A percentile compares a stretch with the other conserved stretches of the same genome.
These are phyloP conservation scores for Pigoraptor vietnamica DNA, from an alignment of 78 protist genomes.

Conservation along the genomic window DNA sequence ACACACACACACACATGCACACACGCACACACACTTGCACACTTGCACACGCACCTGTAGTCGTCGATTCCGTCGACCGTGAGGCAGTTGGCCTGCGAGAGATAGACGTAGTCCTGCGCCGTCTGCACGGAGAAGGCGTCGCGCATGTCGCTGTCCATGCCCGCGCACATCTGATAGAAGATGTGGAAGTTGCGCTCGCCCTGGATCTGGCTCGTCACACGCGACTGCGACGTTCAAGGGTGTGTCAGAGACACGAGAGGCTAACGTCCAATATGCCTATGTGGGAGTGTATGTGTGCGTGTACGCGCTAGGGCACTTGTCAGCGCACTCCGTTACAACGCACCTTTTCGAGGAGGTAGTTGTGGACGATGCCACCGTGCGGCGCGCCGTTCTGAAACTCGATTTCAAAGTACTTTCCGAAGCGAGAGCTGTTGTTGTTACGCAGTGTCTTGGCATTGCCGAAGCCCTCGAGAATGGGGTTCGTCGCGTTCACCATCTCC, in stretches of 20 bases:
- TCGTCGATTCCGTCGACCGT: constrained; percentile 60
- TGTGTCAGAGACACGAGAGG: neutral
- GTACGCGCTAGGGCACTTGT: too few species aligned
- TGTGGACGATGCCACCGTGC: constrained; percentile 77
- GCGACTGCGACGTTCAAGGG: neutral
- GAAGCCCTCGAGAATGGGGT: constrained; percentile 90
- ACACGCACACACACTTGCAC: neutral
- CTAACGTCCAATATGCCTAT: neutral
- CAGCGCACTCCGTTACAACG: too few species aligned
- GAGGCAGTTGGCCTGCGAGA: neutral
- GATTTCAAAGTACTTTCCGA: constrained; percentile 88
- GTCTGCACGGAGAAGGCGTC: neutral
- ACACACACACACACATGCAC: neutral
- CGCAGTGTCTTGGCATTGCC: constrained; percentile 92
- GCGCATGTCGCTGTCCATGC: neutral
- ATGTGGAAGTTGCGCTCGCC: constrained; percentile 28
- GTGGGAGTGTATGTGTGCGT: neutral
- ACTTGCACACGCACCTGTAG: neutral
- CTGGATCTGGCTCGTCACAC: constrained; percentile 26
- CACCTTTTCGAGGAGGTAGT: constrained; percentile 43
- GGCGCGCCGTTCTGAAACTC: constrained; percentile 82
- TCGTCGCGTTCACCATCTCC: constrained; percentile 61
- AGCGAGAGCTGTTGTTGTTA: constrained; percentile 82
- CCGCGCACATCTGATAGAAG: constrained; percentile 38
- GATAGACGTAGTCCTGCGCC: neutral